A percentile compares a stretch with the other conserved stretches of the same genome.
Evolutionary conservation across 2,329 filamentous ascomycete species (phyloP).

Genomic region (Mycosphaerella sp.): DNA sequence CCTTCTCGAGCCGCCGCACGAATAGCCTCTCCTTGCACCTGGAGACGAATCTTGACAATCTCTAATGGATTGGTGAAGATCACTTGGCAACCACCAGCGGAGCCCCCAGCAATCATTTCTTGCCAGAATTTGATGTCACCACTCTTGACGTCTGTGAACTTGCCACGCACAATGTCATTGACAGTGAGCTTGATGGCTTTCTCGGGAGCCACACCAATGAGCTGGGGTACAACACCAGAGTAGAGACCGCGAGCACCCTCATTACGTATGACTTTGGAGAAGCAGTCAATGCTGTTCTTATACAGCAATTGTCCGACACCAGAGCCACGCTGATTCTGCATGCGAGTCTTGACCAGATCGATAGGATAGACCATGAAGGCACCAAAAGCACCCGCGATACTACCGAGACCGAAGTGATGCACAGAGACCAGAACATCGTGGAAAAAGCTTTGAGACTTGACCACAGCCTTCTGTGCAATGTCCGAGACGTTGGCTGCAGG

Average conservation of each 20-base stretch:
- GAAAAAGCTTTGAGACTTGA: slow-evolving; percentile 53
- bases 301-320: slow-evolving; percentile 83
- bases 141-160: slow-evolving; percentile 66
- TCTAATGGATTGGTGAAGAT: slow-evolving; percentile 97
- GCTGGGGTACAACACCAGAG: slow-evolving; percentile 87
- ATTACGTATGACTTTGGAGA: slow-evolving; percentile 84
- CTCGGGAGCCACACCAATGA: slow-evolving; percentile 96
- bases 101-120: slow-evolving; percentile 82
- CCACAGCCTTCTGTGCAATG: slow-evolving; percentile 48
- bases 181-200: slow-evolving; percentile 99
- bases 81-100: slow-evolving; percentile 90
- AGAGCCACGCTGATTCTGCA: slow-evolving; percentile 90
- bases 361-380: slow-evolving; percentile 99
- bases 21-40: slow-evolving; percentile 92
- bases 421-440: slow-evolving; percentile 65
- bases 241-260: slow-evolving; percentile 88
- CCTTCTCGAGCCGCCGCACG: slow-evolving; percentile 66
- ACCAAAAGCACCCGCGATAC: slow-evolving; percentile 88
- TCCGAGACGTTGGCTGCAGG: slow-evolving; percentile 45
- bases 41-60: slow-evolving; percentile 98
- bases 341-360: slow-evolving; percentile 94
- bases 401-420: slow-evolving; percentile 87
- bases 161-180: slow-evolving; percentile 81
- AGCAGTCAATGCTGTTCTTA: slow-evolving; percentile 96
- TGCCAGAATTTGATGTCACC: slow-evolving; percentile 63